Conservation (phyloP, 306 rosid genomes). For the Gleditsia sinensis region DNA sequence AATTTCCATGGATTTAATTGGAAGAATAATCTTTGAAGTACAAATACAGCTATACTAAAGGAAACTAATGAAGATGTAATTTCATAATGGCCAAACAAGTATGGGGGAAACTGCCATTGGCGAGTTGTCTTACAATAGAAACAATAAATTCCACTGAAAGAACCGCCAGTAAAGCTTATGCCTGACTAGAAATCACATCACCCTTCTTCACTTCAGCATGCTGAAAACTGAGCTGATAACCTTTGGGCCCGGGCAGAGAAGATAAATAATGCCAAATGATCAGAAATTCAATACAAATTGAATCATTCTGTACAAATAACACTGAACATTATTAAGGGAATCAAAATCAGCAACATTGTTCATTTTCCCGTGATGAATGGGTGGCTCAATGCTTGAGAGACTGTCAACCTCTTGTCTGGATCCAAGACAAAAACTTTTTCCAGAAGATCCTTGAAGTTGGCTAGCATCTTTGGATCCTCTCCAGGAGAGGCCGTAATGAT, state of each 20-base stretch:
- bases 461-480: conserved; percentile 93
- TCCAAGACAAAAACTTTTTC: conserved; percentile 88
- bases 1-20: conserved; percentile 47
- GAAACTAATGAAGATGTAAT: conserved; percentile 30
- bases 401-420: conserved; percentile 99
- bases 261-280: conserved; percentile 74
- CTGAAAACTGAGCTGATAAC: conserved; percentile 69
- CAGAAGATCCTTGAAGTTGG: conserved; percentile 86
- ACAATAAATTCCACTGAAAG: conserved; percentile 95
- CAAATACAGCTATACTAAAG: conserved; percentile 52
- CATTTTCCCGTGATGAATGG: conserved; percentile 99
- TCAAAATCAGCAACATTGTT: conserved; percentile 84
- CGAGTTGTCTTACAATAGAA: conserved; percentile 99
- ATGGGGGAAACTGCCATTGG: conserved; percentile 73
- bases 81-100: conserved; percentile 55
- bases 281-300: conserved; percentile 73
- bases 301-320: conserved; percentile 80
- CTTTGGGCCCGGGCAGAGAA: conserved; percentile 78
- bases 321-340: conserved; percentile 72
- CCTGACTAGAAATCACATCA: conserved; percentile 66
- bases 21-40: conserved; percentile 56
- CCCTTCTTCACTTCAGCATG: conserved; percentile 69
- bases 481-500: conserved; percentile 79
- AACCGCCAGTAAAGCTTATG: conserved; percentile 71
- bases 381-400: conserved; percentile 93